phyloP scores from a whole-genome alignment of 2,329 filamentous ascomycete species.

The Ambrosiella cleistominuta region DNA sequence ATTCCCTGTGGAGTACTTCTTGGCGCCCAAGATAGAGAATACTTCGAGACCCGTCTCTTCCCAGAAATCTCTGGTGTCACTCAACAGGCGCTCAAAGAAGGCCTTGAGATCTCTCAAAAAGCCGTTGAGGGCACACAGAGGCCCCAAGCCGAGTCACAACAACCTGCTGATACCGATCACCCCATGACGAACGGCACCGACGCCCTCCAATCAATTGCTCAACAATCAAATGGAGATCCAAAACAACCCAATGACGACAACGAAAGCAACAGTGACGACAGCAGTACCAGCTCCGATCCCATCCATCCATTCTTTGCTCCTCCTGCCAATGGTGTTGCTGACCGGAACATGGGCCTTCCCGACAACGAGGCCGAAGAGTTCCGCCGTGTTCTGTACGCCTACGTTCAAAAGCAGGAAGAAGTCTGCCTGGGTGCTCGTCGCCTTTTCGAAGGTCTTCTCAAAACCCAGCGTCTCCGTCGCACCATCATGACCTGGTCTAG shows the following conservation, averaged over 20 bases:
- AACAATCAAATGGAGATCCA: background rate
- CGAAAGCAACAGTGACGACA: conserved; percentile 13
- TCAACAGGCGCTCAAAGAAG: conserved; percentile 8
- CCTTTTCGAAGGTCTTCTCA: conserved; percentile 53
- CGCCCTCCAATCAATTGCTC: background rate
- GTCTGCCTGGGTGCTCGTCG: conserved; percentile 52
- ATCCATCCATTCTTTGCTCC: conserved; percentile 61
- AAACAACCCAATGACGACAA: background rate
- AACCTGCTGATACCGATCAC: background rate
- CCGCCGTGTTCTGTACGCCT: conserved; percentile 53
- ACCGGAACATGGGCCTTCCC: conserved; percentile 56
- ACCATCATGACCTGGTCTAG: conserved; percentile 60
- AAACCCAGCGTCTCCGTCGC: conserved; percentile 53
- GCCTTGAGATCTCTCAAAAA: conserved; percentile 2
- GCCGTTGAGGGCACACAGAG: background rate
- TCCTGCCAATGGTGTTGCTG: conserved; percentile 41
- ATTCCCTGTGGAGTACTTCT: conserved; percentile 42
- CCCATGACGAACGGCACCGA: background rate
- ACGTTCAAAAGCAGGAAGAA: conserved; percentile 75
- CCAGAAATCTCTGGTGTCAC: conserved; percentile 22
- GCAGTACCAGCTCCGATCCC: conserved; percentile 19
- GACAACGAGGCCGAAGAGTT: conserved; percentile 61
- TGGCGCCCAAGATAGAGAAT: conserved; percentile 34
- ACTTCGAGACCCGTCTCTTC: conserved; percentile 34
- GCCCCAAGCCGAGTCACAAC: background rate